Percentiles rank a stretch among this genome's conserved stretches.
Evolutionary conservation across 768 basidiomycete genomes (phyloP).

Genomic region (Kwoniella sp.): DNA sequence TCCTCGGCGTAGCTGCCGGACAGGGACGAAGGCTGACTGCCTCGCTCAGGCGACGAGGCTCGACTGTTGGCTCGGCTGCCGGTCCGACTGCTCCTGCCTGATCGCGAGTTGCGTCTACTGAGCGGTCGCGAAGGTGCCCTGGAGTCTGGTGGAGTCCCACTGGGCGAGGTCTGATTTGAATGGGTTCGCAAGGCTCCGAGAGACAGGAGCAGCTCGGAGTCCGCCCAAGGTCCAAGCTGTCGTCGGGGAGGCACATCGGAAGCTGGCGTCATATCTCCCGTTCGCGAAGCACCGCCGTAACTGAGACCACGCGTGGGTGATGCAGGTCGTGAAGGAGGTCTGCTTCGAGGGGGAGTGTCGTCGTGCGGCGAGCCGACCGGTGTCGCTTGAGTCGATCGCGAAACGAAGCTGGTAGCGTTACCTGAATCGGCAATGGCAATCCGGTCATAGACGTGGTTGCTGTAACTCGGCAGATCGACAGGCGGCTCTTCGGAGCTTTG

Average conservation of each 20-base stretch:
- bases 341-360: conserved; percentile 36
- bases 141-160: conserved; percentile 47
- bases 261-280: conserved; percentile 13
- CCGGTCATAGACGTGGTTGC: conserved; percentile 81
- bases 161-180: conserved; percentile 37
- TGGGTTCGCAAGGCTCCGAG: conserved; percentile 53
- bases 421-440: conserved; percentile 55
- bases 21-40: conserved; percentile 7
- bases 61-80: conserved; percentile 52
- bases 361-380: conserved; percentile 29
- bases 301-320: conserved; percentile 21
- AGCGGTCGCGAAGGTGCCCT: conserved; percentile 34
- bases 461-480: conserved; percentile 79
- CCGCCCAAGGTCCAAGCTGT: conserved; percentile 62
- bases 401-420: conserved; percentile 16
- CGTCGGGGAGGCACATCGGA: conserved; percentile 43
- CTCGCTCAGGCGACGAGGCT: conserved; percentile 62
- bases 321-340: conserved; percentile 33
- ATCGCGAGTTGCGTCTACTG: conserved; percentile 48
- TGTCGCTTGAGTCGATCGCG: conserved; percentile 27
- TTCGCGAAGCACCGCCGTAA: conserved; percentile 5
- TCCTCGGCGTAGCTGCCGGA: conserved; percentile 9
- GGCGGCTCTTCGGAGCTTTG: conserved; percentile 57
- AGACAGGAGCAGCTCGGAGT: conserved; percentile 74
- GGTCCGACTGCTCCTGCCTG: conserved; percentile 43